phyloP scores from a whole-genome alignment of 768 basidiomycete species.

The Pulveroboletus sp. region DNA sequence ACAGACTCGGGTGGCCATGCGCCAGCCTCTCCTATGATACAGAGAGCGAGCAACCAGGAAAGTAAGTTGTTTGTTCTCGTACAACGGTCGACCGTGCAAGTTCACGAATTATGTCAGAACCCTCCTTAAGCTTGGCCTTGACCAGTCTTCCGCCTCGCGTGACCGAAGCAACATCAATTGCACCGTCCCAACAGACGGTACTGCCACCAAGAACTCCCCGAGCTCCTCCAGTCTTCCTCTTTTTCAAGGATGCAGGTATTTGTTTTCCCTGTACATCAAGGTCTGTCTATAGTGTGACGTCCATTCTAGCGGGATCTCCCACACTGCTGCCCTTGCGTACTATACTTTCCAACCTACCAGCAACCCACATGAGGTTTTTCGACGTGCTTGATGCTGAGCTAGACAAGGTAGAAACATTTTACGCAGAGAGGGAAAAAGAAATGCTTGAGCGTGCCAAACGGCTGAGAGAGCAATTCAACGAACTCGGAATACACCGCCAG shows the following conservation, averaged over 20 bases:
- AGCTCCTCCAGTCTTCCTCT: slow-evolving; percentile 7
- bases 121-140: slow-evolving; percentile 13
- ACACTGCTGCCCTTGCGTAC: slow-evolving; percentile 38
- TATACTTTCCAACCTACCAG: slow-evolving; percentile 50
- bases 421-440: slow-evolving; percentile 60
- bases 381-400: slow-evolving; percentile 68
- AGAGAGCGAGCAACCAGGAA: not conserved
- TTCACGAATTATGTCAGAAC: slow-evolving; percentile 4
- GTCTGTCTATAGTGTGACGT: not conserved
- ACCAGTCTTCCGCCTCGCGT: slow-evolving; percentile 7
- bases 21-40: not conserved
- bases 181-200: slow-evolving; percentile 14
- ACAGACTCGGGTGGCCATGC: not conserved
- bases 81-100: no score
- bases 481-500: slow-evolving; percentile 64
- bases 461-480: slow-evolving; percentile 65
- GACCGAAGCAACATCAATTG: slow-evolving; percentile 2
- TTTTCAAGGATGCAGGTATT: slow-evolving; percentile 17
- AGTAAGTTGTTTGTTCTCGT: slow-evolving; percentile 4
- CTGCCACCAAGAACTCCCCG: slow-evolving; percentile 7
- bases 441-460: slow-evolving; percentile 42
- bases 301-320: not conserved
- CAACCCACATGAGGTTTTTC: slow-evolving; percentile 67
- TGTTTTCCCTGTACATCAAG: not conserved
- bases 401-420: slow-evolving; percentile 84